These are phyloP conservation scores for Arachis monticola DNA, from an alignment of 331 rosid genomes.

Conservation along the genomic window DNA sequence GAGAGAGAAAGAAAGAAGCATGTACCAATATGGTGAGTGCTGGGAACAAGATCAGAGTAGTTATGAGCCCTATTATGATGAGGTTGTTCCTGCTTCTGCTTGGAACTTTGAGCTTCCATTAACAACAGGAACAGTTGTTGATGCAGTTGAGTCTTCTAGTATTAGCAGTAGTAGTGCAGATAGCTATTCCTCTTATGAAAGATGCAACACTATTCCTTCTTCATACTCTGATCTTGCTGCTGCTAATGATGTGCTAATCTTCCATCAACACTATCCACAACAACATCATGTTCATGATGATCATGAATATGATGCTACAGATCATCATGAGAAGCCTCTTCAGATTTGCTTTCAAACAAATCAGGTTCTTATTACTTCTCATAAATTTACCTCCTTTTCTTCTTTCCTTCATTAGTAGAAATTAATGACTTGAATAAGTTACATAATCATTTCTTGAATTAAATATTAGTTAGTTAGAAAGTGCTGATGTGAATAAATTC, in stretches of 20 bases:
- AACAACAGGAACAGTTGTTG: slow-evolving; percentile 24
- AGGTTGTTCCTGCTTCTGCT: slow-evolving; percentile 39
- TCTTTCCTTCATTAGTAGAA: no score
- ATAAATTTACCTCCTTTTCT: no score
- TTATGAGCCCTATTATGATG: slow-evolving; percentile 35
- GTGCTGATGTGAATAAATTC: no score
- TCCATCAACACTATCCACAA: slow-evolving; percentile 18
- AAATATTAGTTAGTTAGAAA: no score
- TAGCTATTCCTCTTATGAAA: slow-evolving; percentile 36
- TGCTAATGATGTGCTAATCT: slow-evolving; percentile 1
- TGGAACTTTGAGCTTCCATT: slow-evolving; percentile 39
- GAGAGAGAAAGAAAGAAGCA: neutral
- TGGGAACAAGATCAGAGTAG: slow-evolving; percentile 33
- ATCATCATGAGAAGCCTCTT: slow-evolving; percentile 20
- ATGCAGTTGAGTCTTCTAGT: slow-evolving; percentile 45
- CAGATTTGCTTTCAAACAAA: slow-evolving; percentile 44
- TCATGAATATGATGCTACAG: slow-evolving; percentile 27
- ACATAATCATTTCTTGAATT: no score
- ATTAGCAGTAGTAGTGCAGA: slow-evolving; percentile 31
- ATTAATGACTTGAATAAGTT: no score
- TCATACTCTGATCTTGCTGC: neutral
- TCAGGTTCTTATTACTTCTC: slow-evolving; percentile 38
- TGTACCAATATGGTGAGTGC: no score
- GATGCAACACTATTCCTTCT: slow-evolving; percentile 13
- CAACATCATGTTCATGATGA: neutral